Base-by-base conservation (phyloP, 495 filamentous ascomycete genomes). In the Penicillium bialowiezense region DNA sequence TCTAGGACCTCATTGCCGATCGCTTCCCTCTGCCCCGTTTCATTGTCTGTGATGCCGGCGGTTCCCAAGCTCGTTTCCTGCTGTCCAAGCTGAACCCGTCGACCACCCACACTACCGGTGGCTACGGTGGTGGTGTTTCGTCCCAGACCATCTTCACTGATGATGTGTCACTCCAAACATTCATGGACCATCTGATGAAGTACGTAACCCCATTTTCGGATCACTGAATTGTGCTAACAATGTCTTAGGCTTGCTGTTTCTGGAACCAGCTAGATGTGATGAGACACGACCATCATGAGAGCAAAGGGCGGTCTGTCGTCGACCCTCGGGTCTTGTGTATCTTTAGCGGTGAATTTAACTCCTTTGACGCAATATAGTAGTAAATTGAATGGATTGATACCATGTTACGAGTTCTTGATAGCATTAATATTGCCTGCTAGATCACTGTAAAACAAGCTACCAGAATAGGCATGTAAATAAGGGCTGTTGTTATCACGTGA, bases 131-230 rank as follows among this genome's bases (percentile, higher is more conserved):
- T 51, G 80, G 87, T 15, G 89, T 95, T 60, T 92, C 87, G 17
- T 91, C 93, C 26, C 95, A 97, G 72, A 99, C 95, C 12, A 97
- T 99, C 56, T 99, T 99, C 71, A 99, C 95, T 2, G 95, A 99
- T 60, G 95, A 99, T 70, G 95, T 99, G 43, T 96, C 90, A 18
- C 73, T 99, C 63, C 93, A 97, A 70, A 97, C 92, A 6, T 99
- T 99, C 64, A 99, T 97, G 93, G 95, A 99, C 55, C 89, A 95
- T 75, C 72, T 99, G 65, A 99, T 99, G 95, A 99, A 99, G 90
- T 92, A 70, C 75, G 87, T 76, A 24, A n/a, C 36, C 10, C 12
- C 32, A 26, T 7, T n/a, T 38, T 18, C 19, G 8, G n/a, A 5
- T 23, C 32, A n/a, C 36, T 15, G 34, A 37, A 21, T 8, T 3